Evolutionary conservation across 768 basidiomycete species (phyloP).

Genomic region (Leccinum disarticulatum): DNA sequence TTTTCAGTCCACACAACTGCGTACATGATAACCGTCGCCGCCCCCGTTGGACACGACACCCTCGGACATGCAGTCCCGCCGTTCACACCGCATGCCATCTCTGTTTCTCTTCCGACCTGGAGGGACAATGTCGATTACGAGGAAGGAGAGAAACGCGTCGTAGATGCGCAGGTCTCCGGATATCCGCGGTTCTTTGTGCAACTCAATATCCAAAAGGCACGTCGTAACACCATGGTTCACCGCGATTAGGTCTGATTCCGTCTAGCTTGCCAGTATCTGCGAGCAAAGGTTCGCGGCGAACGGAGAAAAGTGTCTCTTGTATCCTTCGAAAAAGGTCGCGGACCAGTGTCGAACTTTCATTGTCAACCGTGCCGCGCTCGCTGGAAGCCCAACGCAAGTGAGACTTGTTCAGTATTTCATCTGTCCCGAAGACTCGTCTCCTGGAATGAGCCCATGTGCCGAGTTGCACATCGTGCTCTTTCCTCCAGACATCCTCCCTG

Average conservation of each 20-base stretch:
- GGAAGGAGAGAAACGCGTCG: slow-evolving; percentile 78
- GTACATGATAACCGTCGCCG: slow-evolving; percentile 7
- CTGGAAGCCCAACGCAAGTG: slow-evolving; percentile 45
- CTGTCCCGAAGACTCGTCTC: slow-evolving; percentile 51
- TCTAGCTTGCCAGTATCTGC: slow-evolving; percentile 76
- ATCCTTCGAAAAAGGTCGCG: slow-evolving; percentile 71
- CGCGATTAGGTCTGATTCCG: background rate
- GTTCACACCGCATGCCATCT: slow-evolving; percentile 83
- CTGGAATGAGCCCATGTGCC: slow-evolving; percentile 34
- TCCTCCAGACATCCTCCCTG: slow-evolving; percentile 51
- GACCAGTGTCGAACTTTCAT: slow-evolving; percentile 77
- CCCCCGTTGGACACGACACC: slow-evolving; percentile 15
- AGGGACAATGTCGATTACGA: slow-evolving; percentile 89
- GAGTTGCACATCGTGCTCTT: slow-evolving; percentile 86
- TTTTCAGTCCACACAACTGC: background rate
- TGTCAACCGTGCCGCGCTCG: slow-evolving; percentile 43
- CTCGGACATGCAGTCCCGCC: slow-evolving; percentile 60
- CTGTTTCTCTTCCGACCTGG: slow-evolving; percentile 95
- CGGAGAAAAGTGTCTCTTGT: slow-evolving; percentile 77
- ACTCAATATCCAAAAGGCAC: slow-evolving; percentile 77
- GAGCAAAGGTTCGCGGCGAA: slow-evolving; percentile 72
- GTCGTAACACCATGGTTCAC: slow-evolving; percentile 17
- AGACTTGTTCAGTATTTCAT: slow-evolving; percentile 72
- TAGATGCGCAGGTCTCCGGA: slow-evolving; percentile 79
- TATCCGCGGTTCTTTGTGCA: slow-evolving; percentile 97